Conservation (phyloP, 192 early-diverging fungal species). For the Diversispora eburnea region DNA sequence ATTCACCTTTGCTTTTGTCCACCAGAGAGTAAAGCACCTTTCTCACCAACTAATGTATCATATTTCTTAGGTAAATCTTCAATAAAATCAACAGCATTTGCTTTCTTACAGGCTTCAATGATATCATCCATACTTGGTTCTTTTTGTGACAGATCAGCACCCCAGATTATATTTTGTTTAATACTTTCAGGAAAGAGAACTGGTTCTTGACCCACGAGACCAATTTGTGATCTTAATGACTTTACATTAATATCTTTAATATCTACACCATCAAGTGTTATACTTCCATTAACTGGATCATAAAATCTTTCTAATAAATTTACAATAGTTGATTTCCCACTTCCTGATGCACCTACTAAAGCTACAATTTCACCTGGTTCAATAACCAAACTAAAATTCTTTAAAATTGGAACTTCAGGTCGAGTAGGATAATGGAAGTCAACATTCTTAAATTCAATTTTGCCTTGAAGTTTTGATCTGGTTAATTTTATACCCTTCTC, state of each 20-base stretch:
- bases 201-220: constrained; percentile 89
- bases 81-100: constrained; percentile 85
- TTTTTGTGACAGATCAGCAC: constrained; percentile 42
- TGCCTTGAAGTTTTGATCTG: constrained; percentile 45
- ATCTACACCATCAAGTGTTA: constrained; percentile 73
- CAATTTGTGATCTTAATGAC: constrained; percentile 83
- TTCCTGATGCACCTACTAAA: constrained; percentile 59
- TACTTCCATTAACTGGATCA: constrained; percentile 51
- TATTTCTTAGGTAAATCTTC: constrained; percentile 74
- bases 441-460: constrained; percentile 74
- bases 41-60: constrained; percentile 81
- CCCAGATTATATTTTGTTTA: constrained; percentile 78
- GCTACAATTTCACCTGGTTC: constrained; percentile 69
- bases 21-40: constrained; percentile 41
- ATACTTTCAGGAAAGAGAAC: constrained; percentile 80
- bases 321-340: constrained; percentile 84
- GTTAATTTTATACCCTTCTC: constrained; percentile 46
- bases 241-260: constrained; percentile 73
- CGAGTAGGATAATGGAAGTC: constrained; percentile 83
- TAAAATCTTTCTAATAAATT: constrained; percentile 87
- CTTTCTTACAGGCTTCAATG: constrained; percentile 59
- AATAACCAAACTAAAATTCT: constrained; percentile 66
- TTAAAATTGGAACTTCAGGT: constrained; percentile 76
- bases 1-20: constrained; percentile 47
- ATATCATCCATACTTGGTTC: constrained; percentile 66